Percentiles rank a stretch among this genome's conserved stretches.
Conservation (phyloP, 164 flowering plant species). For the Liriodendron chinense region DNA sequence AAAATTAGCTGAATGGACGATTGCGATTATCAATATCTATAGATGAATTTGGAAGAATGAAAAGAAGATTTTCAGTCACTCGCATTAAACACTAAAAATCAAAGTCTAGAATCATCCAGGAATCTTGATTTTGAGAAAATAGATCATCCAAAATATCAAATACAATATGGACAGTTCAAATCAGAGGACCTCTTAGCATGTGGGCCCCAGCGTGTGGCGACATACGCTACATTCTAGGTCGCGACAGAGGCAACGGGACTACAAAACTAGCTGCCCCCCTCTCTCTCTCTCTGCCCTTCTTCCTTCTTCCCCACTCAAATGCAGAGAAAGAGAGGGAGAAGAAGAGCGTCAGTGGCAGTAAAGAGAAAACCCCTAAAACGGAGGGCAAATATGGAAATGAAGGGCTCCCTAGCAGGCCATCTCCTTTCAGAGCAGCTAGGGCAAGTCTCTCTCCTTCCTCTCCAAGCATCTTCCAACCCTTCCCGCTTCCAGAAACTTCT, state of each 20-base stretch:
- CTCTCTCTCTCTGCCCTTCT: neutral
- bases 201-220: too few species aligned
- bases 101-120: too few species aligned
- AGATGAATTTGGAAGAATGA: too few species aligned
- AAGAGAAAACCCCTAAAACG: neutral
- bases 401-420: constrained; percentile 38
- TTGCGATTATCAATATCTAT: too few species aligned
- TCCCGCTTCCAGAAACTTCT: constrained; percentile 37
- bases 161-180: too few species aligned
- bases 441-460: constrained; percentile 28
- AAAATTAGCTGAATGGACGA: too few species aligned
- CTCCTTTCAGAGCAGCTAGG: constrained; percentile 45
- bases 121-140: too few species aligned
- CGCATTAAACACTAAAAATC: too few species aligned
- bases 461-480: constrained; percentile 12
- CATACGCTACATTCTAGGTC: neutral
- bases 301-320: neutral
- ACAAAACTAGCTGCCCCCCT: neutral
- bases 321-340: constrained; percentile 8
- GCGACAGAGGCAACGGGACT: neutral
- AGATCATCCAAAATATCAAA: too few species aligned
- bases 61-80: too few species aligned
- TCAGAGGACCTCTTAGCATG: too few species aligned
- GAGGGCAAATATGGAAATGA: constrained; percentile 19
- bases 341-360: neutral